Percentiles rank a stretch among this genome's conserved stretches.
phyloP scores from a whole-genome alignment of 2,329 filamentous ascomycete species.

The Venturia effusa region DNA sequence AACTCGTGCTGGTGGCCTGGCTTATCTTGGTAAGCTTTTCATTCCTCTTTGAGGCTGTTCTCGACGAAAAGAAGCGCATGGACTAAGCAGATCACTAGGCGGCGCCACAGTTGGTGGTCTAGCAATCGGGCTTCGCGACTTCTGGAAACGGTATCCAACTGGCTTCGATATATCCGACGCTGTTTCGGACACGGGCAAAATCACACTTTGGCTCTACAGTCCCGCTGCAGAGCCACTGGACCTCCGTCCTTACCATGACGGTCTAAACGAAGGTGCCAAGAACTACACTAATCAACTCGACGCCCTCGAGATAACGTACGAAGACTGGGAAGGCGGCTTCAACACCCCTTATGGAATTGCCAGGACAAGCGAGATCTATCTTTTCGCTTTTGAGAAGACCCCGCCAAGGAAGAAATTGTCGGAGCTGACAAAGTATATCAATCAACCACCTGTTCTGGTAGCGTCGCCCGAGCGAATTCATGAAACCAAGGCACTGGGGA shows the following conservation, averaged over 20 bases:
- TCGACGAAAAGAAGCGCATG: not conserved
- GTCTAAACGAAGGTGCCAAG: constrained; percentile 36
- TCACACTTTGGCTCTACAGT: constrained; percentile 52
- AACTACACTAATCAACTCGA: constrained; percentile 48
- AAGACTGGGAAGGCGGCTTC: constrained; percentile 47
- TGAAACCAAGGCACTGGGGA: constrained; percentile 42
- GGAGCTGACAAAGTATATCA: constrained; percentile 33
- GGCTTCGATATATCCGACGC: constrained; percentile 45
- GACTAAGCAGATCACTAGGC: not conserved
- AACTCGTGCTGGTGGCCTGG: constrained; percentile 44
- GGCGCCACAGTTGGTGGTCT: constrained; percentile 47
- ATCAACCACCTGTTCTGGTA: constrained; percentile 42
- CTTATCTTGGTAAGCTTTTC: constrained; percentile 40
- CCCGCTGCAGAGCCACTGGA: constrained; percentile 46
- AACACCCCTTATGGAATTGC: constrained; percentile 48
- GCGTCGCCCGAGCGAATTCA: constrained; percentile 39
- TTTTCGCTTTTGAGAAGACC: constrained; percentile 43
- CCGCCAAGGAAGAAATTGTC: constrained; percentile 39
- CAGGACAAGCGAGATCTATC: constrained; percentile 45
- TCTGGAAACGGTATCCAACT: constrained; percentile 54
- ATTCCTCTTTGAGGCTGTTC: not conserved
- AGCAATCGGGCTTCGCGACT: constrained; percentile 47
- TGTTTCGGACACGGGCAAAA: constrained; percentile 35
- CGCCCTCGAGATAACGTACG: constrained; percentile 52
- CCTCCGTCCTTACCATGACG: constrained; percentile 47